A percentile compares a stretch with the other conserved stretches of the same genome.
phyloP scores from a whole-genome alignment of 164 flowering plant genomes.

The Chloranthus sessilifolius region DNA sequence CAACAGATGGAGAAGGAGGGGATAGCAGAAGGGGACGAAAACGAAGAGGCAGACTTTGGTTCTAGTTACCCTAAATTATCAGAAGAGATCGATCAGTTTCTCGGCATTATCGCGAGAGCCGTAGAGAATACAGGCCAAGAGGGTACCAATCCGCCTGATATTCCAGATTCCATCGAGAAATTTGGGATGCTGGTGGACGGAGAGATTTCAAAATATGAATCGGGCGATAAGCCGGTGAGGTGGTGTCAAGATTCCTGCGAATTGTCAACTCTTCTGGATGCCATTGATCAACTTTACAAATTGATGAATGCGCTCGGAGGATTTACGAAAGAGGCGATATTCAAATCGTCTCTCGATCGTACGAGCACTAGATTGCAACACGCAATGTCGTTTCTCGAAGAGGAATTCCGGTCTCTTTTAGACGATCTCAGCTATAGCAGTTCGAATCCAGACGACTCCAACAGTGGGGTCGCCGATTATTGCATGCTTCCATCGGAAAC shows the following conservation, averaged over 20 bases:
- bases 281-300: slow-evolving; percentile 19
- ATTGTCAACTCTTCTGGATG: slow-evolving; percentile 21
- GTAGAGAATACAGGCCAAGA: neutral
- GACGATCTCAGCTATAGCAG: slow-evolving; percentile 25
- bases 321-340: slow-evolving; percentile 3
- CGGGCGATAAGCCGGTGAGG: slow-evolving; percentile 17
- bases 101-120: neutral
- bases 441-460: neutral
- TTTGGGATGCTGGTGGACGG: slow-evolving; percentile 26
- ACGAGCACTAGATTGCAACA: slow-evolving; percentile 38
- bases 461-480: neutral
- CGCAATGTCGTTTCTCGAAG: slow-evolving; percentile 59
- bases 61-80: slow-evolving; percentile 7
- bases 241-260: slow-evolving; percentile 20
- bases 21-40: neutral
- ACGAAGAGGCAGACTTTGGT: slow-evolving; percentile 7
- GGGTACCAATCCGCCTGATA: slow-evolving; percentile 11
- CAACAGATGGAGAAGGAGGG: slow-evolving; percentile 8
- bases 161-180: slow-evolving; percentile 23
- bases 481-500: neutral
- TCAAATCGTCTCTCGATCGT: slow-evolving; percentile 19
- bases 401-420: slow-evolving; percentile 50
- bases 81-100: slow-evolving; percentile 25
- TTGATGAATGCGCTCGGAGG: slow-evolving; percentile 17
- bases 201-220: slow-evolving; percentile 24